A percentile compares a stretch with the other conserved stretches of the same genome.
Conservation (phyloP, 2,329 filamentous ascomycete genomes). For the Claviceps spartinae region DNA sequence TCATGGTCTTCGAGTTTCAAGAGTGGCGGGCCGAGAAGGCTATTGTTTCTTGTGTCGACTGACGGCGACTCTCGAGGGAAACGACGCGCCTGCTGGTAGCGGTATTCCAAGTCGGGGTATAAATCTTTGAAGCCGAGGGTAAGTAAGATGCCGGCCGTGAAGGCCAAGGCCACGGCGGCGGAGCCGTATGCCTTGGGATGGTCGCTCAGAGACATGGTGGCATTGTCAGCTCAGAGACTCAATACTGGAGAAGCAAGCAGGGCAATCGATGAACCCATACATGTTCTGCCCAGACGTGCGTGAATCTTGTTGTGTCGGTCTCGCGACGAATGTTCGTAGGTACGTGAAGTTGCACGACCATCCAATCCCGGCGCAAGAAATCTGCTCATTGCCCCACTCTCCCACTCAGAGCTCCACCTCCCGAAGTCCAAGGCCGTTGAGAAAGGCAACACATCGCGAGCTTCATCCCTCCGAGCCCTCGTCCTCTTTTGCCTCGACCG, state of each 20-base stretch:
- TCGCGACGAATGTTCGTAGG: too few relatives aligned
- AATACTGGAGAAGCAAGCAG: not conserved
- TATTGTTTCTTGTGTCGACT: slow-evolving; percentile 24
- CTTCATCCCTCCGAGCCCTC: not conserved
- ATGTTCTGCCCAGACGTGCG: not conserved
- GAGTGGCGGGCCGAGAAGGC: slow-evolving; percentile 31
- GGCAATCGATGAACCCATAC: not conserved
- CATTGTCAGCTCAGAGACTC: not conserved
- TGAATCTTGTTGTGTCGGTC: too few relatives aligned
- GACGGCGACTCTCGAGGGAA: slow-evolving; percentile 1
- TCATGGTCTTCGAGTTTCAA: slow-evolving; percentile 44
- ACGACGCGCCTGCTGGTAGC: slow-evolving; percentile 37
- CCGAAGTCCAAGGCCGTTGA: not conserved
- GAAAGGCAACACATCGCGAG: not conserved
- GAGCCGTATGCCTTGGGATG: slow-evolving; percentile 50
- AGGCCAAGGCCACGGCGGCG: slow-evolving; percentile 56
- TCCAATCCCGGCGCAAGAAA: not conserved
- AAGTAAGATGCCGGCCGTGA: slow-evolving; percentile 61
- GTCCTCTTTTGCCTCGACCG: not conserved
- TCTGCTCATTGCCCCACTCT: not conserved
- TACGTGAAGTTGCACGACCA: not conserved
- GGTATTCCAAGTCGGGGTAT: slow-evolving; percentile 58
- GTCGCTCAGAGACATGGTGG: slow-evolving; percentile 43
- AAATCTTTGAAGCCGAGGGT: slow-evolving; percentile 70
- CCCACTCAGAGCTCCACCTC: not conserved